Conservation (phyloP, 2,329 filamentous ascomycete genomes). For the Fusarium odoratissimum region DNA sequence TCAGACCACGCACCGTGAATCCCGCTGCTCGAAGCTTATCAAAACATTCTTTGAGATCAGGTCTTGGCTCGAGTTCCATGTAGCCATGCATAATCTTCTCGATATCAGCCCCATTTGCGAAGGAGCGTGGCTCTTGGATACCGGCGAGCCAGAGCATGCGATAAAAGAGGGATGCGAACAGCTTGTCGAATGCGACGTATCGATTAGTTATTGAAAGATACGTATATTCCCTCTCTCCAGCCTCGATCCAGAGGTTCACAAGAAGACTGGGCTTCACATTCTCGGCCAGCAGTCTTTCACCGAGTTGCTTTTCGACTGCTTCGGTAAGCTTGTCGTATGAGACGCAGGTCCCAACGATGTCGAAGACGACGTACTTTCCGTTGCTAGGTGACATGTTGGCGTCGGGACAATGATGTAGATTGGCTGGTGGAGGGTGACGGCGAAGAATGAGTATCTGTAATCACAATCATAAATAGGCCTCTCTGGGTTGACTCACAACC, state of each 20-base stretch:
- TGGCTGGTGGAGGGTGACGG: fast-evolving
- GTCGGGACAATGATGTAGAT: neutral
- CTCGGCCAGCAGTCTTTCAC: conserved; percentile 52
- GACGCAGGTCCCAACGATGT: conserved; percentile 33
- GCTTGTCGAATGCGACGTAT: conserved; percentile 56
- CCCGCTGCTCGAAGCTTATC: conserved; percentile 29
- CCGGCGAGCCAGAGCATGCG: conserved; percentile 59
- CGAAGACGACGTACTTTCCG: conserved; percentile 31
- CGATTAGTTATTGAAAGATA: conserved; percentile 58
- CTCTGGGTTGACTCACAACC: neutral
- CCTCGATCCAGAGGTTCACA: conserved; percentile 60
- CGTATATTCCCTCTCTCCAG: conserved; percentile 61
- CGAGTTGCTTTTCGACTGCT: conserved; percentile 55
- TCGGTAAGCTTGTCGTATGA: conserved; percentile 40
- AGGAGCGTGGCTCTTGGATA: conserved; percentile 53
- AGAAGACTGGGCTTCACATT: conserved; percentile 57
- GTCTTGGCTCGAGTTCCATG: neutral
- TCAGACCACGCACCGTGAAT: conserved; percentile 30
- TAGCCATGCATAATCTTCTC: conserved; percentile 50
- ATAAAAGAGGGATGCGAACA: conserved; percentile 60
- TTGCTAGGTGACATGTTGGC: neutral
- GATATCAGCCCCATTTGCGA: conserved; percentile 57
- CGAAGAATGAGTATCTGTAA: neutral
- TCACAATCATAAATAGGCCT: neutral
- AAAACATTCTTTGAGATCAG: conserved; percentile 28